Percentiles rank a stretch among this genome's conserved stretches.
Conservation (phyloP, 139 green algal genomes). For the Closterium sp. region DNA sequence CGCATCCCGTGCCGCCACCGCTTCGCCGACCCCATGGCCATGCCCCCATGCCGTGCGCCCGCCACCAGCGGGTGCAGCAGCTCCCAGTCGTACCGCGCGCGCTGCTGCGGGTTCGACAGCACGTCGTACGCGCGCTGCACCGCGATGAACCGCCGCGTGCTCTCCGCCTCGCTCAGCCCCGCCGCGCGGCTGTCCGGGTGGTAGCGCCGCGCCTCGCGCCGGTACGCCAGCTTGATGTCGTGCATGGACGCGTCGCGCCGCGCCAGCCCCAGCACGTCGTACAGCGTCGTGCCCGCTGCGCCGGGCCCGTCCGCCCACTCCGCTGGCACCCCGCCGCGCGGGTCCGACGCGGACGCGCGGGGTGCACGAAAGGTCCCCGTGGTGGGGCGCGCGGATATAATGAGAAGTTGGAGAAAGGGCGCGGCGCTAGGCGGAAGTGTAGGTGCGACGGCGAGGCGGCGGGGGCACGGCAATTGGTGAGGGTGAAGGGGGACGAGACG, state of each 20-base stretch:
- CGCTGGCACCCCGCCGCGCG: too few relatives aligned
- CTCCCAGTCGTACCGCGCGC: constrained; percentile 20
- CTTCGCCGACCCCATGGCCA: background rate
- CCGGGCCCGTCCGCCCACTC: too few relatives aligned
- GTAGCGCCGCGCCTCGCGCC: constrained; percentile 5
- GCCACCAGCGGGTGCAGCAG: background rate
- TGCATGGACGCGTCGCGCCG: background rate
- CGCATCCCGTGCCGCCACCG: background rate
- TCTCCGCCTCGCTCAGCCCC: background rate
- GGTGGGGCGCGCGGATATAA: too few relatives aligned
- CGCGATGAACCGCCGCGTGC: constrained; percentile 18
- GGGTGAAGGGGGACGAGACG: too few relatives aligned
- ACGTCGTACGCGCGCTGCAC: constrained; percentile 27
- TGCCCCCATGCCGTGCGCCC: background rate
- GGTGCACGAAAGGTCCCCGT: too few relatives aligned
- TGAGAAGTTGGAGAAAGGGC: too few relatives aligned
- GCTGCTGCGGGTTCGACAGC: constrained; percentile 5
- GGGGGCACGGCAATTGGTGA: too few relatives aligned
- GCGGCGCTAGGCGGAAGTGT: too few relatives aligned
- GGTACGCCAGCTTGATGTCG: constrained; percentile 40
- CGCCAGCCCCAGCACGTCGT: too few relatives aligned
- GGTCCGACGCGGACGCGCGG: too few relatives aligned
- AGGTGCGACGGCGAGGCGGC: too few relatives aligned
- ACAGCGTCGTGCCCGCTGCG: too few relatives aligned
- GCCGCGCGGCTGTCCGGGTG: constrained; percentile 24